A percentile compares a stretch with the other conserved stretches of the same genome.
phyloP scores from a whole-genome alignment of 208 protist genomes.

The Trypanosoma melophagium region DNA sequence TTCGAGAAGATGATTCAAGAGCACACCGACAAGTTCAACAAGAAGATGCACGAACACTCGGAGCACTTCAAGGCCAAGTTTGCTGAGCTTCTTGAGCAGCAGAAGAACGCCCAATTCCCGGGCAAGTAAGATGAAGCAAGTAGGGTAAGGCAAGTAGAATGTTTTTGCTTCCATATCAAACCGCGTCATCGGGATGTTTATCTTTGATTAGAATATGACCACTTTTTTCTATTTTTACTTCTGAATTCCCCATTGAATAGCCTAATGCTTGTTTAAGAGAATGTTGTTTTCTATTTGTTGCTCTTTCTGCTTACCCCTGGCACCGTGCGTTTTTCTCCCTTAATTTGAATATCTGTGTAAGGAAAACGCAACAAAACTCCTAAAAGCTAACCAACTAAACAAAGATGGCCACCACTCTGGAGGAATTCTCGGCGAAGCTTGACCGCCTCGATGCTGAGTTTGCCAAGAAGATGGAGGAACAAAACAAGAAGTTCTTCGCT shows the following conservation, averaged over 20 bases:
- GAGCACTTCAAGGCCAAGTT: slow-evolving; percentile 93
- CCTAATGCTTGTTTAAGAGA: too few species aligned
- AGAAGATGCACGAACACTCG: slow-evolving; percentile 91
- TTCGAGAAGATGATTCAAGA: slow-evolving; percentile 93
- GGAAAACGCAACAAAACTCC: not conserved
- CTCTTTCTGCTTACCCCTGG: slow-evolving; percentile 13
- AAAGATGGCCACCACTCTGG: slow-evolving; percentile 62
- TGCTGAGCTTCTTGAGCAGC: slow-evolving; percentile 87
- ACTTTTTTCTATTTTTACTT: too few species aligned
- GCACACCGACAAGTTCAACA: slow-evolving; percentile 93
- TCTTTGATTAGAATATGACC: too few species aligned
- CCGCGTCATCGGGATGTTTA: too few species aligned
- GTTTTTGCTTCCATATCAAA: too few species aligned
- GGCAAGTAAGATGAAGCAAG: slow-evolving; percentile 63
- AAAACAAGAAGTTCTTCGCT: slow-evolving; percentile 92
- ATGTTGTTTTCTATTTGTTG: too few species aligned
- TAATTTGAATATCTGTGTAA: too few species aligned
- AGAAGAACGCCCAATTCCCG: slow-evolving; percentile 91
- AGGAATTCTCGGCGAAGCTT: slow-evolving; percentile 88
- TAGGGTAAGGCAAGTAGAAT: too few species aligned
- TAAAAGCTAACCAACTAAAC: slow-evolving; percentile 1
- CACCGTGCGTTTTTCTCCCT: too few species aligned
- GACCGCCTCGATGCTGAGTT: slow-evolving; percentile 90
- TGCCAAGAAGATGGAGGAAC: slow-evolving; percentile 91
- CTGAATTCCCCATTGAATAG: too few species aligned